Conservation (phyloP, 2,329 filamentous ascomycete species). For the Trichoderma cornu-damae region DNA sequence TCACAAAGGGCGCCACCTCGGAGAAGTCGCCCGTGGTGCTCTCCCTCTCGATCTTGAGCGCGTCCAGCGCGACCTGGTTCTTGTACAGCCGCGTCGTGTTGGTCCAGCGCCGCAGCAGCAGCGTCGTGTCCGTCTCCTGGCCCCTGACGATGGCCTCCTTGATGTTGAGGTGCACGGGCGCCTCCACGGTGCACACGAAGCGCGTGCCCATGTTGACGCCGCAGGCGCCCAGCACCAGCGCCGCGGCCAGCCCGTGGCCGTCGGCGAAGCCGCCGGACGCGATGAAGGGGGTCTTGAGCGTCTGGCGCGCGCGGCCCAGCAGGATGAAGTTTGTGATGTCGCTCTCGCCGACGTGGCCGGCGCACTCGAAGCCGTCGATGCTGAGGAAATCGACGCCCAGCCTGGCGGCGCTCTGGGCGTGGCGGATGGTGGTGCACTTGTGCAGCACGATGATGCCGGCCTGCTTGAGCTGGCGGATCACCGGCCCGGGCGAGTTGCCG, state of each 20-base stretch:
- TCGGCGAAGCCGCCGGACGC: slow-evolving; percentile 95
- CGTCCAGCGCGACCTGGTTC: slow-evolving; percentile 81
- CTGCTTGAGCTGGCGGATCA: slow-evolving; percentile 83
- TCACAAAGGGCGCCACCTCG: slow-evolving; percentile 81
- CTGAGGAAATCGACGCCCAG: slow-evolving; percentile 94
- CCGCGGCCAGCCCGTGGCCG: slow-evolving; percentile 86
- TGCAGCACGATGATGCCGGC: slow-evolving; percentile 77
- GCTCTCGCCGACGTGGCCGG: slow-evolving; percentile 78
- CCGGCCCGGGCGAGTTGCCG: slow-evolving; percentile 79
- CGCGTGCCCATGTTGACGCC: slow-evolving; percentile 98
- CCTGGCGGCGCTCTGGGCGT: slow-evolving; percentile 86
- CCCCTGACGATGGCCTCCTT: slow-evolving; percentile 88
- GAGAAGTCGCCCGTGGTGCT: slow-evolving; percentile 81
- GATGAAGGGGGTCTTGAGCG: slow-evolving; percentile 83
- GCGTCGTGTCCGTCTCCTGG: slow-evolving; percentile 83
- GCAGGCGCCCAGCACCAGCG: slow-evolving; percentile 80
- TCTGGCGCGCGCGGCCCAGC: slow-evolving; percentile 76
- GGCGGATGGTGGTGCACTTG: slow-evolving; percentile 95
- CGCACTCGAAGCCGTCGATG: slow-evolving; percentile 98
- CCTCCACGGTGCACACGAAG: slow-evolving; percentile 94
- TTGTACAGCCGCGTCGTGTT: slow-evolving; percentile 86
- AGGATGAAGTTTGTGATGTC: slow-evolving; percentile 91
- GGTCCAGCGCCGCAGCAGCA: slow-evolving; percentile 84
- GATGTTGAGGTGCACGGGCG: slow-evolving; percentile 87
- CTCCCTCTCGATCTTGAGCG: slow-evolving; percentile 76